Percentiles rank a stretch among this genome's conserved stretches.
These are phyloP conservation scores for Ramaria sp. DNA, from an alignment of 768 basidiomycete species.

Conservation along the genomic window DNA sequence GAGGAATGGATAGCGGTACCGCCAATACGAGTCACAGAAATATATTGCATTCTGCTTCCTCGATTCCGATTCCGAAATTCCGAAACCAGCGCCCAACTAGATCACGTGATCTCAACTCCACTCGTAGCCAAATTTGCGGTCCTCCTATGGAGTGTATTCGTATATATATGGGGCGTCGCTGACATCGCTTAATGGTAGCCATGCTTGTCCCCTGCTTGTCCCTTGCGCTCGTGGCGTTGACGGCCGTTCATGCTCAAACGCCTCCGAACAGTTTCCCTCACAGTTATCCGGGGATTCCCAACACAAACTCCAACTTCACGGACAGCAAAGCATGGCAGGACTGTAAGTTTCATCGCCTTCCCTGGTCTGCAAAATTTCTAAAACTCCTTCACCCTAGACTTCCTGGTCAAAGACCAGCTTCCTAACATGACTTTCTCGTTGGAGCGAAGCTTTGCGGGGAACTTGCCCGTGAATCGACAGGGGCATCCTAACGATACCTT, in stretches of 20 bases:
- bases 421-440: conserved; percentile 24
- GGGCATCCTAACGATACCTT: conserved; percentile 27
- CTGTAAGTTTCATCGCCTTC: neutral
- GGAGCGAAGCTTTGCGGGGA: conserved; percentile 26
- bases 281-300: conserved; percentile 2
- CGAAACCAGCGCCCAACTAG: too few species aligned
- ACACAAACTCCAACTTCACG: neutral
- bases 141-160: too few species aligned
- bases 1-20: too few species aligned
- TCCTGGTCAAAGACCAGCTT: conserved; percentile 24
- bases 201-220: too few species aligned
- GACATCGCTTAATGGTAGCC: too few species aligned
- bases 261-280: neutral
- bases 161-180: too few species aligned
- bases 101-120: too few species aligned
- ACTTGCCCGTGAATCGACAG: conserved; percentile 21
- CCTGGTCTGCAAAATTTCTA: neutral
- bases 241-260: neutral
- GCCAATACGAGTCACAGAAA: too few species aligned
- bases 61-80: too few species aligned
- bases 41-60: too few species aligned
- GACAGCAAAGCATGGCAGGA: conserved; percentile 7
- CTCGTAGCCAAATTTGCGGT: too few species aligned
- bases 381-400: conserved; percentile 16
- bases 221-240: neutral